Conservation (phyloP, 1,139 yeast genomes). For the Candida gigantensis region DNA sequence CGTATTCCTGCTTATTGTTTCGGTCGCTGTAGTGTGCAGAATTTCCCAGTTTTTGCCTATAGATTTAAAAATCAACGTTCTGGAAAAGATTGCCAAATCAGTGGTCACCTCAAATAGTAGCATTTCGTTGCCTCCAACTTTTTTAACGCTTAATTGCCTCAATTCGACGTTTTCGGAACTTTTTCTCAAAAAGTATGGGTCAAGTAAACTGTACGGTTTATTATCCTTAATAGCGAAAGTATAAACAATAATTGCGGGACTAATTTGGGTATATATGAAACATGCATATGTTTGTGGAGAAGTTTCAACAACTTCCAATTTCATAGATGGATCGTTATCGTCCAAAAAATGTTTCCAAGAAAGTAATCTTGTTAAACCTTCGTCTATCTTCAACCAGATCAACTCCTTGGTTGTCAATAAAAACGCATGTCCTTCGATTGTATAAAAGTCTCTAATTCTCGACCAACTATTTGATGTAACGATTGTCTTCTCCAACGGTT, state of each 20-base stretch:
- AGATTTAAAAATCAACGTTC: constrained; percentile 2
- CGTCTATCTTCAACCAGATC: constrained; percentile 42
- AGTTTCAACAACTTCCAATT: constrained; percentile 30
- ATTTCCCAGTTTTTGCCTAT: not conserved
- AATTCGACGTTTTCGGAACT: constrained; percentile 8
- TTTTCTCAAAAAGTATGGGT: constrained; percentile 24
- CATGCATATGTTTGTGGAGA: constrained; percentile 29
- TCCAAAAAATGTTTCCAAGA: constrained; percentile 72
- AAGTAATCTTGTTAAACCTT: constrained; percentile 40
- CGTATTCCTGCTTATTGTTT: not conserved
- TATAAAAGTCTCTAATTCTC: constrained; percentile 44
- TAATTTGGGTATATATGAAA: constrained; percentile 41
- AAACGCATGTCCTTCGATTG: constrained; percentile 32
- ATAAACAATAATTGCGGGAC: constrained; percentile 42
- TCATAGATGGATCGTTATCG: constrained; percentile 56
- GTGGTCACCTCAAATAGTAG: constrained; percentile 9
- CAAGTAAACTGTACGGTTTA: constrained; percentile 31
- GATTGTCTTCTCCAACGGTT: constrained; percentile 27
- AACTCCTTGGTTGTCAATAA: constrained; percentile 64
- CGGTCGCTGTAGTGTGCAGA: not conserved
- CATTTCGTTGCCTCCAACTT: not conserved
- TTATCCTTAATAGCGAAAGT: constrained; percentile 44
- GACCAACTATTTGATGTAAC: constrained; percentile 63
- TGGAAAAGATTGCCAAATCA: constrained; percentile 7
- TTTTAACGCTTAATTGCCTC: constrained; percentile 12